Evolutionary conservation across 208 protist genomes (phyloP).

Genomic region (Leishmania lainsoni): DNA sequence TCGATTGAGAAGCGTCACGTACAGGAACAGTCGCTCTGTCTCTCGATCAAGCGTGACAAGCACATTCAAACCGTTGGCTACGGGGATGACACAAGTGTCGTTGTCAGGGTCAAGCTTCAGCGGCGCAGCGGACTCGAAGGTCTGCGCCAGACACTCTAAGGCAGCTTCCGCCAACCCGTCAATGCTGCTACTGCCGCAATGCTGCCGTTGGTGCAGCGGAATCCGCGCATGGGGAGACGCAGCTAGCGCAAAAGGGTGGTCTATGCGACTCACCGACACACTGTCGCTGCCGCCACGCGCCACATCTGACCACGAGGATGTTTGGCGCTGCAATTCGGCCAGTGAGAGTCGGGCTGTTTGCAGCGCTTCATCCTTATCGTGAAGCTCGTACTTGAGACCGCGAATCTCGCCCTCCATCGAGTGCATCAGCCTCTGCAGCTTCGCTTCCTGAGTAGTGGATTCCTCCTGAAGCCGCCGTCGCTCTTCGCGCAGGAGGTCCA

Average conservation of each 20-base stretch:
- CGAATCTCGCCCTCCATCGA: constrained; percentile 44
- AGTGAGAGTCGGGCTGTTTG: constrained; percentile 15
- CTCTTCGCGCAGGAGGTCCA: constrained; percentile 66
- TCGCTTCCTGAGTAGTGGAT: constrained; percentile 25
- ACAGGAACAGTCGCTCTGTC: constrained; percentile 75
- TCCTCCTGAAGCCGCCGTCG: constrained; percentile 35
- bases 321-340: not conserved
- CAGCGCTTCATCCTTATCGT: constrained; percentile 23
- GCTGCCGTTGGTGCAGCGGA: not conserved
- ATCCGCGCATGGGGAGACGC: not conserved
- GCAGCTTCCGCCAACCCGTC: constrained; percentile 29
- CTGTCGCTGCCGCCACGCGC: not conserved
- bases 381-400: constrained; percentile 13
- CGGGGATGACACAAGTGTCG: constrained; percentile 66
- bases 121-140: constrained; percentile 19
- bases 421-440: constrained; percentile 38
- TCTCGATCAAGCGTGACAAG: constrained; percentile 77
- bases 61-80: constrained; percentile 40
- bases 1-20: constrained; percentile 69
- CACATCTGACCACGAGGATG: not conserved
- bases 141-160: constrained; percentile 34
- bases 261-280: too few species aligned
- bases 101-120: constrained; percentile 58
- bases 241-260: not conserved
- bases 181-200: not conserved